phyloP scores from a whole-genome alignment of 2,329 filamentous ascomycete species.

The Phoma sp. region DNA sequence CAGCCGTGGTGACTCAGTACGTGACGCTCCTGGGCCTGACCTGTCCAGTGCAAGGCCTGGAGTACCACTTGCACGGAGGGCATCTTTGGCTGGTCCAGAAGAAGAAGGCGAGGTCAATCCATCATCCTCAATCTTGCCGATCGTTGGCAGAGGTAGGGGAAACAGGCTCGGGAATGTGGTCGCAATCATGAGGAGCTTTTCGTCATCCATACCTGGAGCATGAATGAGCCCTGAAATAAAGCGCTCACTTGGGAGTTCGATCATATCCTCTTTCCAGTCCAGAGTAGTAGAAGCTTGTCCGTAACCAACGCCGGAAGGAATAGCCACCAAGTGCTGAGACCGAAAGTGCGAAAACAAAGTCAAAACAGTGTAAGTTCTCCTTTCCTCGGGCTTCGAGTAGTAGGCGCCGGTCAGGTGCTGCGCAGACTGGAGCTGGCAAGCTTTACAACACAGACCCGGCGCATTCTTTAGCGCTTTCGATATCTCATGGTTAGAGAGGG shows the following conservation, averaged over 20 bases:
- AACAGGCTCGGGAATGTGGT: slow-evolving; percentile 58
- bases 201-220: slow-evolving; percentile 63
- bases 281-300: slow-evolving; percentile 34
- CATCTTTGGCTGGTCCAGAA: slow-evolving; percentile 41
- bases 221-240: slow-evolving; percentile 58
- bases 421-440: slow-evolving; percentile 42
- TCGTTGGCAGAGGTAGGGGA: slow-evolving; percentile 51
- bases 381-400: slow-evolving; percentile 47
- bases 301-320: slow-evolving; percentile 28
- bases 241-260: slow-evolving; percentile 62
- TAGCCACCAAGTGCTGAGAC: slow-evolving; percentile 58
- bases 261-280: slow-evolving; percentile 68
- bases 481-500: slow-evolving; percentile 50
- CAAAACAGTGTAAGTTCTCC: slow-evolving; percentile 53
- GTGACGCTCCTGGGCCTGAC: slow-evolving; percentile 28
- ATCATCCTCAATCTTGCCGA: slow-evolving; percentile 46
- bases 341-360: slow-evolving; percentile 67
- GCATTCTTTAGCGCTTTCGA: slow-evolving; percentile 54
- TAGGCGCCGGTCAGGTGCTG: slow-evolving; percentile 37
- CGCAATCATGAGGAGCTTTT: slow-evolving; percentile 60
- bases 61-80: slow-evolving; percentile 20
- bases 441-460: slow-evolving; percentile 53
- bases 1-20: slow-evolving; percentile 44
- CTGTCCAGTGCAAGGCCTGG: slow-evolving; percentile 28
- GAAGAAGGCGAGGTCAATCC: slow-evolving; percentile 35